phyloP scores from a whole-genome alignment of 2,329 filamentous ascomycete genomes.

The Cytospora chrysosperma region DNA sequence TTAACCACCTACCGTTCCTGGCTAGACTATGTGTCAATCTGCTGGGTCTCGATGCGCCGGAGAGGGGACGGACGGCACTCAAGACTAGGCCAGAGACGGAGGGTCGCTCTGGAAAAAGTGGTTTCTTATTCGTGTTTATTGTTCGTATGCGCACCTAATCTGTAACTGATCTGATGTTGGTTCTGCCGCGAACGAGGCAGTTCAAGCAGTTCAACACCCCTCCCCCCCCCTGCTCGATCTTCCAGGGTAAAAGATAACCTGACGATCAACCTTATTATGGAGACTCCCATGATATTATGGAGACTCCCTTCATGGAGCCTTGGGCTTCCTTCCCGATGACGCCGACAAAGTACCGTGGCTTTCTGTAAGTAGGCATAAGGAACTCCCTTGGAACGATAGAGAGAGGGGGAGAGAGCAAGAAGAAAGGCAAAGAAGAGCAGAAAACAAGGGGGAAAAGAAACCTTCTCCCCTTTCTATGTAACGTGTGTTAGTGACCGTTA shows the following conservation, averaged over 20 bases:
- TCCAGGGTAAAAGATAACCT: background rate
- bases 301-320: background rate
- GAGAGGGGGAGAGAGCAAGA: background rate
- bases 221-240: too few species aligned
- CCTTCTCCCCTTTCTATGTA: background rate
- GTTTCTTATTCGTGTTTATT: background rate
- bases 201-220: too few species aligned
- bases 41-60: conserved; percentile 4
- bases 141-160: background rate
- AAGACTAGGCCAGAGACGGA: conserved; percentile 20
- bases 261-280: background rate
- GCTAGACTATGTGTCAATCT: conserved; percentile 11
- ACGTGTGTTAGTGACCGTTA: conserved; percentile 10
- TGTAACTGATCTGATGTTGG: background rate
- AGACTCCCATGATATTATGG: too few species aligned
- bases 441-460: too few species aligned
- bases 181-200: background rate
- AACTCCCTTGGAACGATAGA: too few species aligned
- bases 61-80: conserved; percentile 10
- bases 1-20: conserved; percentile 19
- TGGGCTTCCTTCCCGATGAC: background rate
- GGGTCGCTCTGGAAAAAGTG: conserved; percentile 10
- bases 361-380: background rate
- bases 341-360: background rate
- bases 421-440: too few species aligned